Evolutionary conservation across 805 yeast genomes (phyloP), one percentile per base, ranked within the genome.

Genomic region (Nakazawaea ernobii): DNA sequence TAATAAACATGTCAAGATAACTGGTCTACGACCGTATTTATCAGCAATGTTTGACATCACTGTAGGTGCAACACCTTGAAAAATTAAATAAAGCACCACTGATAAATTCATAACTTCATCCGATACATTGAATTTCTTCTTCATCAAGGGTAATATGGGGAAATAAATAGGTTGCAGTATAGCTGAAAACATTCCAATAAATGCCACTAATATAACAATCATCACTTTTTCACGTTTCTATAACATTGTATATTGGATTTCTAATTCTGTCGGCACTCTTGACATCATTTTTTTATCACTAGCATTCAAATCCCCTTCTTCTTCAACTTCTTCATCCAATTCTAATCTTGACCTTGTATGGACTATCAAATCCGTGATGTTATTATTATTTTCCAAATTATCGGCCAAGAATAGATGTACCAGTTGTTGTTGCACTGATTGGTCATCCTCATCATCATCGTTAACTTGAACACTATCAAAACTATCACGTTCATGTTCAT

Each of bases 21-120:
- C 68, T 0, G 89, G 88, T 43, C 92, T 66, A 53, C 91, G 72
- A 0, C 94, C 92, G 39, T 71, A 65, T 4, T 67, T 59, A 59
- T 86, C 95, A 1, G 89, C 83, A 33, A 84, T 53, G 3, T 79
- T 69, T 0, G 84, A 81, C 62, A 79, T 71, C 9, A 84, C 51
- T 1, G 84, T 68, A 4, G 95, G 95, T 0, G 80, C 62, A 0
- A 84, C 46, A 3, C 90, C 95, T 62, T 86, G 95, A 52, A 80
- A 73, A 8, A 84, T 56, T 48, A 82, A 74, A 55, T 85, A 86
- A 0, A 82, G 78, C 3, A 86, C 87, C 36, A 86, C 82, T 1
- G 90, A 74, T 10, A 84, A 55, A 57, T 85, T 83, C 45, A 80
- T 77, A 45, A 68, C 60, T 43, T 79, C 79, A 35, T 75, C 73